Evolutionary conservation across 2,329 filamentous ascomycete genomes (phyloP), one percentile per base, ranked within the genome.

Genomic region (Trichoderma sp.): DNA sequence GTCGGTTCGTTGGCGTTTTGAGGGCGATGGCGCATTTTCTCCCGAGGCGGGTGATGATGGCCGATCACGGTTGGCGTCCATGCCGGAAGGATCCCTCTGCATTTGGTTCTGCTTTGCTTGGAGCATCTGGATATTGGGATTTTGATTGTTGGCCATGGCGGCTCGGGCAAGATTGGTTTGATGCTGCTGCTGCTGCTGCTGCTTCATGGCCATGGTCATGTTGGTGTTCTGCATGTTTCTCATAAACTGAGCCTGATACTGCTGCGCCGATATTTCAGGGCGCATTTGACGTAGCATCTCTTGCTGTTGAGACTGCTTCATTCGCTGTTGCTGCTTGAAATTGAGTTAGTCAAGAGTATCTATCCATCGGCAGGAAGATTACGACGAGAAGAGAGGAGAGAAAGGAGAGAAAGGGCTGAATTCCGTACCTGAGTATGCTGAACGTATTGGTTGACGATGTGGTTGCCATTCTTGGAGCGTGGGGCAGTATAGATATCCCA

Each of bases 401-500:
- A n/a, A 51, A 69, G 73, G 59, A 70, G 63, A 43, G 11, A 32
- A 49, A 18, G 24, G 18, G 28, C 18, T 37, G 34, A 2, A 21
- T 11, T n/a, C 67, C 74, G 74, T 87, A 96, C 94, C 86, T 96
- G 92, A 71, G 91, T 94, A 76, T 96, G 92, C 70, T 86, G 82
- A 69, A 96, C 88, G 79, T 97, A 97, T 82, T 92, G 89, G 71
- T 86, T 86, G 58, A 93, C 90, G 70, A 87, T 86, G 30, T 83
- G 80, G 76, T 85, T 89, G 68, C 86, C 86, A 66, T 87, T 87
- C 78, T 89, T 90, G 75, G 86, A 87, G 76, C 93, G 91, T 77
- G 95, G 92, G 68, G 93, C 93, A 76, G 89, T 89, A 80, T 92
- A 96, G 74, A 98, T 93, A 76, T 99, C 96, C 94, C 94, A 98